phyloP scores from a whole-genome alignment of 768 basidiomycete species.

The Suillus tomentosus region DNA sequence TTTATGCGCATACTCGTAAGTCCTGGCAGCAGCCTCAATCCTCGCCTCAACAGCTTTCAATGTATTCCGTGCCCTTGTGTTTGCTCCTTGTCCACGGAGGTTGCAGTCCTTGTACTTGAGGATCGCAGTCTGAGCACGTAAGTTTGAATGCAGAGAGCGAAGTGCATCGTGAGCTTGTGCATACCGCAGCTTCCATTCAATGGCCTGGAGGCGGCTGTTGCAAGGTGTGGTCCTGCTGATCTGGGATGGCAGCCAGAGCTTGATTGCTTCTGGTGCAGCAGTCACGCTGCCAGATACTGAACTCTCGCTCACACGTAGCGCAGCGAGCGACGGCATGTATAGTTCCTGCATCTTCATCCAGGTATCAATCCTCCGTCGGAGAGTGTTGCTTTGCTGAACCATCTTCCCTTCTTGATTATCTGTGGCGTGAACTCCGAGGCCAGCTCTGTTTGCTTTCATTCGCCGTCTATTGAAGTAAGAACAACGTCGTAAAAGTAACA shows the following conservation, averaged over 20 bases:
- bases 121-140: neutral
- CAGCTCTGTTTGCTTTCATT: neutral
- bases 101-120: neutral
- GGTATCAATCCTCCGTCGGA: neutral
- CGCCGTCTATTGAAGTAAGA: neutral
- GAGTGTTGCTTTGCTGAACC: neutral
- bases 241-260: neutral
- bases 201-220: neutral
- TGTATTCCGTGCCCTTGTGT: neutral
- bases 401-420: neutral
- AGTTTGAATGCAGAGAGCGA: neutral
- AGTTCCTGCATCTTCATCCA: neutral
- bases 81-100: neutral
- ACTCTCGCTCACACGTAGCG: neutral
- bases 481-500: neutral
- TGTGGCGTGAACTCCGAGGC: neutral
- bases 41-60: neutral
- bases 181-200: neutral
- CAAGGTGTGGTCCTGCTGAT: neutral
- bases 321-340: neutral
- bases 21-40: neutral
- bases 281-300: neutral
- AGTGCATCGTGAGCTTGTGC: neutral
- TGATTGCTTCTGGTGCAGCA: neutral
- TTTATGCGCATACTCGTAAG: constrained; percentile 1